Evolutionary conservation across 192 early-diverging fungal genomes (phyloP).

Genomic region (Linderina pennispora): DNA sequence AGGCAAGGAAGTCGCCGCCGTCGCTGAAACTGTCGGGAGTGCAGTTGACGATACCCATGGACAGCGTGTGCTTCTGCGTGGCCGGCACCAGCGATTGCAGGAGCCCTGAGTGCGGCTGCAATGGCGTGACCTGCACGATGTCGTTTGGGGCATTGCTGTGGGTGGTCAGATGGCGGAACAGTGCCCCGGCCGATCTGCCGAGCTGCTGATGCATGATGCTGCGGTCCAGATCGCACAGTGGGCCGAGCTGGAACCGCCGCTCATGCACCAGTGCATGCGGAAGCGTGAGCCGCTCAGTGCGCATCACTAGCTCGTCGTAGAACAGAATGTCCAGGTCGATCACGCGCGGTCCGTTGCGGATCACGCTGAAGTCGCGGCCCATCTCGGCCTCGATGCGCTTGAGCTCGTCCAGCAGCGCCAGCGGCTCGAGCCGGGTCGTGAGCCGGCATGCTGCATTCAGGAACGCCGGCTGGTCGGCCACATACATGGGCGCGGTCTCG

Average conservation of each 20-base stretch:
- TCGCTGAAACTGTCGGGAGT: constrained; percentile 97
- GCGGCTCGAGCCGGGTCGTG: constrained; percentile 68
- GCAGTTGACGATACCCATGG: constrained; percentile 97
- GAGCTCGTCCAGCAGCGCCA: constrained; percentile 63
- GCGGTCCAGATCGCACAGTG: constrained; percentile 90
- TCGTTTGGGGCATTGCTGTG: constrained; percentile 48
- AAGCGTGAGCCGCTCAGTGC: constrained; percentile 64
- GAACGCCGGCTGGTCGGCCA: constrained; percentile 84
- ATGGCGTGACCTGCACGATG: constrained; percentile 46
- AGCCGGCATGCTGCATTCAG: constrained; percentile 87
- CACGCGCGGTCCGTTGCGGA: constrained; percentile 81
- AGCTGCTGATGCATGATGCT: constrained; percentile 84
- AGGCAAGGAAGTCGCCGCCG: constrained; percentile 65
- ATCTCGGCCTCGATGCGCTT: constrained; percentile 81
- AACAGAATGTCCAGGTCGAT: constrained; percentile 98
- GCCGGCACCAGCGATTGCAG: constrained; percentile 49
- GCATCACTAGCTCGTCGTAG: constrained; percentile 72
- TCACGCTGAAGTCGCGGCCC: constrained; percentile 64
- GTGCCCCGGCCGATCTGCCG: constrained; percentile 64
- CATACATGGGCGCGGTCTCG: constrained; percentile 96
- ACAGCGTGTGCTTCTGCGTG: constrained; percentile 53
- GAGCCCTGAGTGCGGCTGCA: constrained; percentile 36
- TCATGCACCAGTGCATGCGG: constrained; percentile 87
- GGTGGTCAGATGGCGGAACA: constrained; percentile 51
- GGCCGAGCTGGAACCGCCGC: constrained; percentile 91